Base-by-base conservation (phyloP, 331 rosid genomes). In the Cydonia oblonga region DNA sequence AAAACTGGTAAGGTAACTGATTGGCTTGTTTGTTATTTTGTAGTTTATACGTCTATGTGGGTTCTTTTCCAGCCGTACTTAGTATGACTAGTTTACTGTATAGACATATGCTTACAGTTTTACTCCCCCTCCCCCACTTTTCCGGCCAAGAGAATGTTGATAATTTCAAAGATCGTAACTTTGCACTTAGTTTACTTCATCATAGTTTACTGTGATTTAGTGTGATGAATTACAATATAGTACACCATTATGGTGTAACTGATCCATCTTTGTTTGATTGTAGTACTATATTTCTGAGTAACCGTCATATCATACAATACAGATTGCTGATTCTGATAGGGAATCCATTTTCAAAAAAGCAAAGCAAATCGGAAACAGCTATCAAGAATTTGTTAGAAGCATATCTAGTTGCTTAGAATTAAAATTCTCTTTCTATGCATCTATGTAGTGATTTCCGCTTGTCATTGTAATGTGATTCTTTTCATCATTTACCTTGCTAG, bases 1-100 rank as follows among this genome's bases (percentile, higher is more conserved):
- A 95, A 79, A 80, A 80, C 85, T 87, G 97, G 99, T 95, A 87
- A 84, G 93, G 85, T 86, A 84, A 90, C 89, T 86, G 22, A 64
- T 71, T 81, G 29, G 79, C 69, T 38, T 80, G 46, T 67, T 67
- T 18, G 68, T 64, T 60, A 46, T 53, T 52, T 8, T 76, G 56
- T 42, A 18, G 52, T 73, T 19, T 70, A 8, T 44, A 44, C 60
- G 5, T 25, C 3, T 67, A 9, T 68, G 22, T 28, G 29, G 44
- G 15, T 8, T 51, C 20, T 22, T 26, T 2, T n/a, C n/a, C n/a
- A n/a, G n/a, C n/a, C n/a, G n/a, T n/a, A n/a, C n/a, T n/a, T n/a
- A n/a, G n/a, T n/a, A 19, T 19, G 44, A 32, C 25, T 32, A 63
- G 14, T 19, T 63, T 19, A 63, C 32, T 15, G 7, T 62, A 4